These are phyloP conservation scores for Penicillium steckii DNA, from an alignment of 495 filamentous ascomycete species.

Conservation along the genomic window DNA sequence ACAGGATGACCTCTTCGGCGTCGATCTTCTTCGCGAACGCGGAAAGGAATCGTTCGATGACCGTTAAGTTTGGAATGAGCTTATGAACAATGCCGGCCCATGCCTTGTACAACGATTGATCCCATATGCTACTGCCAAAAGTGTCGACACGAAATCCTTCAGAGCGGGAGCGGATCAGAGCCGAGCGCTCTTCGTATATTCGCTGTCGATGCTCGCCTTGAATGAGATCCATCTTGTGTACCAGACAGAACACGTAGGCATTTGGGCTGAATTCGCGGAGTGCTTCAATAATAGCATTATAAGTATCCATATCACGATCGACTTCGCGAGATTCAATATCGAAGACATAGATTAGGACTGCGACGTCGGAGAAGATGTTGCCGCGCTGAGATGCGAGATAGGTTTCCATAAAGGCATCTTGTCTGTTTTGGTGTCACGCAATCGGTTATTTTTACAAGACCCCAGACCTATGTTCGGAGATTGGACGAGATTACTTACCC, in stretches of 20 bases:
- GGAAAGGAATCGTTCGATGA: constrained; percentile 80
- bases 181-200: constrained; percentile 76
- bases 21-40: constrained; percentile 78
- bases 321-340: constrained; percentile 96
- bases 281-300: constrained; percentile 80
- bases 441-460: background rate
- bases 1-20: constrained; percentile 91
- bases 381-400: constrained; percentile 91
- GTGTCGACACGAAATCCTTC: constrained; percentile 66
- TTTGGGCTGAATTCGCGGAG: constrained; percentile 78
- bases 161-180: constrained; percentile 71
- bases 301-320: constrained; percentile 84
- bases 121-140: constrained; percentile 97
- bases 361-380: constrained; percentile 95
- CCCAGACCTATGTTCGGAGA: background rate
- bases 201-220: constrained; percentile 71
- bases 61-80: constrained; percentile 87
- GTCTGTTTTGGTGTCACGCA: constrained; percentile 49
- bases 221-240: constrained; percentile 99
- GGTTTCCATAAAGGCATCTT: constrained; percentile 98
- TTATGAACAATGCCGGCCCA: constrained; percentile 98
- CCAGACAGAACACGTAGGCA: constrained; percentile 85
- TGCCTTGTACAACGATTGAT: constrained; percentile 95
- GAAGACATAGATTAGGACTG: constrained; percentile 98
- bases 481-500: constrained; percentile 51